Conservation (phyloP, 2,329 filamentous ascomycete genomes). For the Periconia sp. region DNA sequence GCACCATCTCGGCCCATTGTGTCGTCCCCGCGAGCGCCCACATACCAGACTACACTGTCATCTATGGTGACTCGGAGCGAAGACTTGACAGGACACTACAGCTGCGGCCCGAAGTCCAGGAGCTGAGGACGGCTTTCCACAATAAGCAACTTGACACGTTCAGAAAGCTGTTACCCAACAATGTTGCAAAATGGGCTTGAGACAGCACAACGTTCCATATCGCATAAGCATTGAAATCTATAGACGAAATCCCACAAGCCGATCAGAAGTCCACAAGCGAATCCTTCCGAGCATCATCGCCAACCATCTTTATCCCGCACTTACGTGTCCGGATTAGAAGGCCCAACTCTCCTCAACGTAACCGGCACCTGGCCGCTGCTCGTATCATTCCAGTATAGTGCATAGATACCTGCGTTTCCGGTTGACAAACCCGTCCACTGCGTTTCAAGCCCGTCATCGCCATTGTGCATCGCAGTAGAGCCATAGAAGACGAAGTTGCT, state of each 20-base stretch:
- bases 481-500: slow-evolving; percentile 28
- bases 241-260: too few relatives aligned
- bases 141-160: slow-evolving; percentile 44
- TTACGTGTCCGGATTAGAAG: slow-evolving; percentile 16
- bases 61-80: slow-evolving; percentile 47
- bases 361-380: slow-evolving; percentile 23
- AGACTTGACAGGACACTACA: slow-evolving; percentile 49
- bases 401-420: slow-evolving; percentile 13
- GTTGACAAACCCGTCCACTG: slow-evolving; percentile 18
- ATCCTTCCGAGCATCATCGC: too few relatives aligned
- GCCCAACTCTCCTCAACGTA: slow-evolving; percentile 22
- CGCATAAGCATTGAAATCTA: too few relatives aligned
- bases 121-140: slow-evolving; percentile 37
- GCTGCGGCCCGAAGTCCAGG: slow-evolving; percentile 33
- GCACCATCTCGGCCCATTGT: slow-evolving; percentile 50
- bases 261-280: too few relatives aligned
- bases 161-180: slow-evolving; percentile 42
- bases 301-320: too few relatives aligned
- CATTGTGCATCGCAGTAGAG: slow-evolving; percentile 18
- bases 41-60: slow-evolving; percentile 53
- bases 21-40: slow-evolving; percentile 43
- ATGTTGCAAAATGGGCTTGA: slow-evolving; percentile 43
- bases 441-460: slow-evolving; percentile 19
- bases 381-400: slow-evolving; percentile 31
- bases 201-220: not conserved